These are phyloP conservation scores for Rhododendron williamsianum DNA, from an alignment of 148 eudicot species.

Conservation along the genomic window DNA sequence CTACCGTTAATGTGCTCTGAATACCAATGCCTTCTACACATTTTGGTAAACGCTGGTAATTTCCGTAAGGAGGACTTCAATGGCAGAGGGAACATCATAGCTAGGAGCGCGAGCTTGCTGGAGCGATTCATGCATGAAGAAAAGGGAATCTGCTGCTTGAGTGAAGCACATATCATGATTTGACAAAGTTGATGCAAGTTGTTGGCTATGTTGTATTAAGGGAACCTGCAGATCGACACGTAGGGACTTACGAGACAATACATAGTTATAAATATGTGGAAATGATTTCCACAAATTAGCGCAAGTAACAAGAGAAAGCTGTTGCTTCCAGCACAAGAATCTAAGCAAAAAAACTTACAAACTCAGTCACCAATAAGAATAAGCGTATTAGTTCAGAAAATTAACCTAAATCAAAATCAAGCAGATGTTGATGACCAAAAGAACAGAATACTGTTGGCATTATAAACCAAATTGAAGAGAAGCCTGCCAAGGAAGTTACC, in stretches of 20 bases:
- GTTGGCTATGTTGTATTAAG: slow-evolving; percentile 85
- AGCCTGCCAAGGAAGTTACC: neutral
- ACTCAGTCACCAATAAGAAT: neutral
- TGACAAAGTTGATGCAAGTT: slow-evolving; percentile 82
- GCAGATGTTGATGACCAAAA: neutral
- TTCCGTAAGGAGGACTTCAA: slow-evolving; percentile 93
- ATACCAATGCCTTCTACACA: slow-evolving; percentile 85
- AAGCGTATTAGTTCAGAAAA: neutral
- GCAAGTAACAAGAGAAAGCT: neutral
- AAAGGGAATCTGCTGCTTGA: slow-evolving; percentile 94
- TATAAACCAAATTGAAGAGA: neutral
- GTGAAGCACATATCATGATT: slow-evolving; percentile 96
- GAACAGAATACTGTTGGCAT: neutral
- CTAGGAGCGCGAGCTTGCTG: slow-evolving; percentile 99
- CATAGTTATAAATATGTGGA: neutral
- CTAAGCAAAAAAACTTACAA: neutral
- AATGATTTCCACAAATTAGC: neutral
- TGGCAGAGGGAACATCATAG: slow-evolving; percentile 95
- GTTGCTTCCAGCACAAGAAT: neutral
- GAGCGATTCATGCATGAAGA: slow-evolving; percentile 93
- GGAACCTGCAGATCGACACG: slow-evolving; percentile 67
- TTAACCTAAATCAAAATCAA: neutral
- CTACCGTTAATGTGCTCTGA: slow-evolving; percentile 68
- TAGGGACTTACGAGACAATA: neutral
- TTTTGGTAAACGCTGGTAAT: slow-evolving; percentile 88